A percentile compares a stretch with the other conserved stretches of the same genome.
Evolutionary conservation across 2,329 filamentous ascomycete species (phyloP).

Genomic region (Talaromyces sp.): DNA sequence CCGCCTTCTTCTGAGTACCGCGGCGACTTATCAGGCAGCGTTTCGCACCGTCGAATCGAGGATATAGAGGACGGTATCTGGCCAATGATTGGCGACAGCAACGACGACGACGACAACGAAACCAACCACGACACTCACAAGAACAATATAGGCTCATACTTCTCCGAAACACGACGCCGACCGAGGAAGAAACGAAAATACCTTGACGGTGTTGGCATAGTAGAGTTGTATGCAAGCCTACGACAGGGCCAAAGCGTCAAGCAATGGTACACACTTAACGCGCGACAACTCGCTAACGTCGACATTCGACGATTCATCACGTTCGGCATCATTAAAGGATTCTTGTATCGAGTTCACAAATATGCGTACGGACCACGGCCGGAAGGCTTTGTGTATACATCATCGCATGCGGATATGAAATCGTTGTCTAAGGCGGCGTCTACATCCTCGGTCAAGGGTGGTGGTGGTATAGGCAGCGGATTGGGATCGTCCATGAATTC

Average conservation of each 20-base stretch:
- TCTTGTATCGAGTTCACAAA: constrained; percentile 88
- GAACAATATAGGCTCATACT: constrained; percentile 6
- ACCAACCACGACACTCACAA: not conserved
- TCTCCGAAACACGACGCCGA: not conserved
- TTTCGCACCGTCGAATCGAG: not conserved
- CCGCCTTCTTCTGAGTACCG: constrained; percentile 6
- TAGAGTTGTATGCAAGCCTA: constrained; percentile 82
- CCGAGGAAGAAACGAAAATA: constrained; percentile 19
- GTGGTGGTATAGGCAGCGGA: not conserved
- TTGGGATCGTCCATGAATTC: constrained; percentile 4
- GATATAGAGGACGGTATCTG: constrained; percentile 37
- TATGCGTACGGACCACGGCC: constrained; percentile 61
- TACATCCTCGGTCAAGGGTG: constrained; percentile 8
- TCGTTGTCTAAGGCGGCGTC: constrained; percentile 19
- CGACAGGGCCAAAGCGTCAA: constrained; percentile 78
- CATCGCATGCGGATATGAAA: constrained; percentile 22
- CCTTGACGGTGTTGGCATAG: constrained; percentile 53
- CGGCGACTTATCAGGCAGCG: not conserved
- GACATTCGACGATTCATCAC: constrained; percentile 90
- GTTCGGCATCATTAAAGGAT: constrained; percentile 93
- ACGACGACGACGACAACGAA: constrained; percentile 21
- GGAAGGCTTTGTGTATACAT: constrained; percentile 28
- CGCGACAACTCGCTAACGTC: constrained; percentile 68
- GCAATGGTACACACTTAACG: constrained; percentile 78
- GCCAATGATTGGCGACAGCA: constrained; percentile 38